phyloP scores from a whole-genome alignment of 2,329 filamentous ascomycete genomes.

The Colletotrichum simmondsii region DNA sequence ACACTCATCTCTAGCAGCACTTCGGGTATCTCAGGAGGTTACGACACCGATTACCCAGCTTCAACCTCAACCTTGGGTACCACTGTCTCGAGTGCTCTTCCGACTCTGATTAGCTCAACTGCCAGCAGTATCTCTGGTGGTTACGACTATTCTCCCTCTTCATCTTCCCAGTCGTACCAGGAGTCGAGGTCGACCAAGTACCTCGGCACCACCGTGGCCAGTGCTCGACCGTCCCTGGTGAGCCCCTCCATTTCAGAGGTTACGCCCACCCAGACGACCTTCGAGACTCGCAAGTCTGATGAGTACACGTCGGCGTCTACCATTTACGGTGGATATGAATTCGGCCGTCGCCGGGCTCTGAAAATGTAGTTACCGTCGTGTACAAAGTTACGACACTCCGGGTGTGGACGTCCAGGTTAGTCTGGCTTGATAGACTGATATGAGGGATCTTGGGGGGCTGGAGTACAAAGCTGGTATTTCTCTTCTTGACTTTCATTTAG shows the following conservation, averaged over 20 bases:
- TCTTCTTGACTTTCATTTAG: conserved; percentile 31
- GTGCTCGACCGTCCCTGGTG: conserved; percentile 15
- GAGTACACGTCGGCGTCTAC: background rate
- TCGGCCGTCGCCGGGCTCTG: background rate
- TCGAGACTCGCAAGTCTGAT: conserved; percentile 13
- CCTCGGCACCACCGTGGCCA: conserved; percentile 4
- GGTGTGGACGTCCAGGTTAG: background rate
- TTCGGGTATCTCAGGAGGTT: conserved; percentile 8
- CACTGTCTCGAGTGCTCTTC: conserved; percentile 9
- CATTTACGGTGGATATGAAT: conserved; percentile 9
- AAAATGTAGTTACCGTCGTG: too few relatives aligned
- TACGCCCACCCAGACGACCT: background rate
- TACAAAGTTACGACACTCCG: background rate
- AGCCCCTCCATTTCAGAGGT: background rate
- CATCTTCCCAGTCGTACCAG: background rate
- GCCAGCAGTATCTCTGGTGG: background rate
- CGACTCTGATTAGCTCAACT: conserved; percentile 1
- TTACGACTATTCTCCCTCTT: background rate
- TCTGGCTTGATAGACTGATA: background rate
- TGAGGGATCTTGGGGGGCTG: background rate
- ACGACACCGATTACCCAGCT: background rate
- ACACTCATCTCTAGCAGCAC: background rate
- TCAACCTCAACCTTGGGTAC: background rate
- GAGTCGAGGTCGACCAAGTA: background rate
- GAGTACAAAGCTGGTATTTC: conserved; percentile 25